phyloP scores from a whole-genome alignment of 2,329 filamentous ascomycete genomes.

The Sclerotinia glacialis region DNA sequence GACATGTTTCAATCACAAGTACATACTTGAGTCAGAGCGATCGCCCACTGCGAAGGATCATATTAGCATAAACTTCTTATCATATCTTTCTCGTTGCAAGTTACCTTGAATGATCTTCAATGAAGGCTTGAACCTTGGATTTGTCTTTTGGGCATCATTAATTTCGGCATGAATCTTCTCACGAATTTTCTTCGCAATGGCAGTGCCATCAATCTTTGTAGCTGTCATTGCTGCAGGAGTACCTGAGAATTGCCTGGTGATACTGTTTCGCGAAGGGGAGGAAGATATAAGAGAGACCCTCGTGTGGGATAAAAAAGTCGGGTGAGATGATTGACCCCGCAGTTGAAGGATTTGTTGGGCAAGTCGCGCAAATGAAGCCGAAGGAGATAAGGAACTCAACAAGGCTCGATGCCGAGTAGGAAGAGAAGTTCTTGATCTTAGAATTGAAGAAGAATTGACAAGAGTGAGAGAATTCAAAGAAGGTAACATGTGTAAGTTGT shows the following conservation, averaged over 20 bases:
- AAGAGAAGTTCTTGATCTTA: conserved; percentile 21
- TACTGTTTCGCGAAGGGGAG: conserved; percentile 16
- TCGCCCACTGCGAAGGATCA: conserved; percentile 66
- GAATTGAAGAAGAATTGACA: background rate
- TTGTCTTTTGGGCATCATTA: conserved; percentile 72
- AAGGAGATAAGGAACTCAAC: conserved; percentile 15
- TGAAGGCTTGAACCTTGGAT: conserved; percentile 83
- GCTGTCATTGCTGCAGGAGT: conserved; percentile 71
- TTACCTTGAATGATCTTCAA: conserved; percentile 93
- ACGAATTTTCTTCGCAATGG: conserved; percentile 88
- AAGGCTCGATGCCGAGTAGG: conserved; percentile 19
- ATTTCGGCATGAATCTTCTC: conserved; percentile 80
- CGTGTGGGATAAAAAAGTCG: conserved; percentile 28
- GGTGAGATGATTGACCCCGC: conserved; percentile 32
- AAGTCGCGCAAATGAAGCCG: conserved; percentile 24
- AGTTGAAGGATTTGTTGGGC: conserved; percentile 26
- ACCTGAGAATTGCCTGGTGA: conserved; percentile 45
- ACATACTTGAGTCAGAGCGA: conserved; percentile 84
- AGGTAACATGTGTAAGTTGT: conserved; percentile 8
- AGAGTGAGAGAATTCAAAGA: conserved; percentile 16
- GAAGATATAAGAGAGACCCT: conserved; percentile 18
- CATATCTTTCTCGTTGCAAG: background rate
- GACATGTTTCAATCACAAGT: conserved; percentile 2
- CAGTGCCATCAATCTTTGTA: conserved; percentile 90
- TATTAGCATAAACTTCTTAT: conserved; percentile 26